Conservation (phyloP, 2,329 filamentous ascomycete species). For the Diaporthe vexans region DNA sequence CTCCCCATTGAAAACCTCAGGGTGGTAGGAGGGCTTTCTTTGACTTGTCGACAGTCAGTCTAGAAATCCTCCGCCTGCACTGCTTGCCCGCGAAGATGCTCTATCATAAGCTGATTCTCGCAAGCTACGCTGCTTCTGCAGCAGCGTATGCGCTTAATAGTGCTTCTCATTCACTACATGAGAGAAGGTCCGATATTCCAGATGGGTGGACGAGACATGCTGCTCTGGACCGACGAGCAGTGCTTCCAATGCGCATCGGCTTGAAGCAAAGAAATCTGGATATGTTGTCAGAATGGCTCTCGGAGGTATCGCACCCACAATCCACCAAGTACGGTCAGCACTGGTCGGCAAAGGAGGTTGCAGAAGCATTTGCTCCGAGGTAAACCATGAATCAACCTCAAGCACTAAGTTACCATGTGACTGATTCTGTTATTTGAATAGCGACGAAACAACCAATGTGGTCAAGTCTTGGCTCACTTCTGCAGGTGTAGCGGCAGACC, state of each 20-base stretch:
- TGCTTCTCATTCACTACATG: conserved; percentile 35
- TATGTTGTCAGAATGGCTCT: conserved; percentile 33
- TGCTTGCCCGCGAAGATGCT: not conserved
- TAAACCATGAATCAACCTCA: not conserved
- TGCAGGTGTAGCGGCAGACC: conserved; percentile 37
- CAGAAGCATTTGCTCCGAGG: conserved; percentile 39
- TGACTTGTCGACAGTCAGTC: not conserved
- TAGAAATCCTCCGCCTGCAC: not conserved
- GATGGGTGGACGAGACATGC: conserved; percentile 37
- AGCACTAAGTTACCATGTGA: not conserved
- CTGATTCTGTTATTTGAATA: not conserved
- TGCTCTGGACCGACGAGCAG: conserved; percentile 36
- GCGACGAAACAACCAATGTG: conserved; percentile 36
- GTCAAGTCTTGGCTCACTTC: conserved; percentile 37
- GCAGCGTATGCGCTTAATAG: conserved; percentile 11
- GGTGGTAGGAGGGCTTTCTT: not conserved
- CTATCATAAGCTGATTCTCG: conserved; percentile 13
- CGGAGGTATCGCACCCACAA: conserved; percentile 36
- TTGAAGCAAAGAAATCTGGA: conserved; percentile 41
- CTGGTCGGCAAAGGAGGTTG: conserved; percentile 39
- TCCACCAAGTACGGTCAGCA: conserved; percentile 40
- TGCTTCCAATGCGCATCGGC: conserved; percentile 39
- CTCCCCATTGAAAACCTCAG: not conserved
- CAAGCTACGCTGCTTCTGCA: conserved; percentile 23
- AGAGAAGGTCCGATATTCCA: conserved; percentile 35